phyloP scores from a whole-genome alignment of 2,329 filamentous ascomycete genomes.

The Botrytis sinoallii region DNA sequence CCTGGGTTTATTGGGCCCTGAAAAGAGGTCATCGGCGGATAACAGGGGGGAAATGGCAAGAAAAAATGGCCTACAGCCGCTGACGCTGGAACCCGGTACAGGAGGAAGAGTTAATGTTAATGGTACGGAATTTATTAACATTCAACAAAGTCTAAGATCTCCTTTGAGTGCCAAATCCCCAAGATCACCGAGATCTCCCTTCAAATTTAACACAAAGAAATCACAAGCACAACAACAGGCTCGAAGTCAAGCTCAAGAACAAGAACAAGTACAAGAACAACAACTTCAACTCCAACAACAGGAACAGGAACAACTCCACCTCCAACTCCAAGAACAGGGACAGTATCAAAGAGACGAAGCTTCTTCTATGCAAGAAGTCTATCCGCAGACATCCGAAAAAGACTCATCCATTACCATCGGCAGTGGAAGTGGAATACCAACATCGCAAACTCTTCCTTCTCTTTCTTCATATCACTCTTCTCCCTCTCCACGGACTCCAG shows the following conservation, averaged over 20 bases:
- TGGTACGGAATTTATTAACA: slow-evolving; percentile 17
- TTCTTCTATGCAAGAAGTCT: slow-evolving; percentile 27
- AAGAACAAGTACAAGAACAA: background rate
- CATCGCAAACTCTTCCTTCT: slow-evolving; percentile 29
- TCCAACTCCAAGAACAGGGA: background rate
- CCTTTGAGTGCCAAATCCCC: slow-evolving; percentile 33
- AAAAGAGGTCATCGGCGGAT: slow-evolving; percentile 22
- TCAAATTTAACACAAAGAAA: slow-evolving; percentile 35
- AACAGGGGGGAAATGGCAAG: slow-evolving; percentile 33
- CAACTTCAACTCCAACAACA: background rate
- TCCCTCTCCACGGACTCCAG: background rate
- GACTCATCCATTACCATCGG: slow-evolving; percentile 9
- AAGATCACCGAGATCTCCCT: slow-evolving; percentile 35
- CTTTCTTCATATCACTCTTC: slow-evolving; percentile 25
- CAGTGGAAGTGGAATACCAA: slow-evolving; percentile 14
- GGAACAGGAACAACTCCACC: background rate
- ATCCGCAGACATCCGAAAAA: slow-evolving; percentile 24
- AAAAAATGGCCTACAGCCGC: slow-evolving; percentile 35
- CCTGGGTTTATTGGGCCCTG: slow-evolving; percentile 15
- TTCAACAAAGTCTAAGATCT: slow-evolving; percentile 26
- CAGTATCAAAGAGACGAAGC: slow-evolving; percentile 22
- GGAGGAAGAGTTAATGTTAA: slow-evolving; percentile 20
- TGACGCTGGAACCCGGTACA: slow-evolving; percentile 30
- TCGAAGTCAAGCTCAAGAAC: background rate
- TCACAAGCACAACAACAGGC: slow-evolving; percentile 20